Conservation (phyloP, 495 filamentous ascomycete genomes). For the Xylaria acuta region DNA sequence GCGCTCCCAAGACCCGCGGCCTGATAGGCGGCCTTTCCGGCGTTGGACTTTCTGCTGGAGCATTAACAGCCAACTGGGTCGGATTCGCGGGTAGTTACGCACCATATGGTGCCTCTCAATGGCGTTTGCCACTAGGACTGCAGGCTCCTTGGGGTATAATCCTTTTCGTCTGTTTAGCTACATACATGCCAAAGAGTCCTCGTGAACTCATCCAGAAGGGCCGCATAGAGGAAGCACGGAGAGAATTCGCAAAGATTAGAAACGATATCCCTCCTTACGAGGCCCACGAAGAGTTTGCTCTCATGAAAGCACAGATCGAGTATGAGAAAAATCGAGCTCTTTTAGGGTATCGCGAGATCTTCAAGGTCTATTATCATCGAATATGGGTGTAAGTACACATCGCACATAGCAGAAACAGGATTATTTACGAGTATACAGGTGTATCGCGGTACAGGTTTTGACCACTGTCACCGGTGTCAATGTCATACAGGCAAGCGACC, state of each 20-base stretch:
- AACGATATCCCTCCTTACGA: constrained; percentile 56
- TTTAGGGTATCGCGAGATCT: constrained; percentile 59
- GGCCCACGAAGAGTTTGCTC: constrained; percentile 59
- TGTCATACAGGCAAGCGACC: constrained; percentile 18
- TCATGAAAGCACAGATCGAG: constrained; percentile 65
- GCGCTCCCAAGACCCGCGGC: constrained; percentile 58
- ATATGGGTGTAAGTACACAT: constrained; percentile 47
- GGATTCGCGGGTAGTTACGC: constrained; percentile 64
- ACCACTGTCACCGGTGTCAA: constrained; percentile 64
- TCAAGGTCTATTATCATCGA: constrained; percentile 57
- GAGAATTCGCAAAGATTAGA: constrained; percentile 57
- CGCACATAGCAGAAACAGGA: not conserved
- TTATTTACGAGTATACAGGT: constrained; percentile 25
- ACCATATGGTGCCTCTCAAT: constrained; percentile 60
- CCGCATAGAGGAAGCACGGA: constrained; percentile 56
- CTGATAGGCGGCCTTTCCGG: constrained; percentile 66
- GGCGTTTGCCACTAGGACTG: constrained; percentile 63
- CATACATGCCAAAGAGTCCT: constrained; percentile 66
- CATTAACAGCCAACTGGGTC: constrained; percentile 65
- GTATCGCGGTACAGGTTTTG: constrained; percentile 65
- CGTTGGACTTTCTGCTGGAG: constrained; percentile 64
- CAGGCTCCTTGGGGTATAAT: constrained; percentile 67
- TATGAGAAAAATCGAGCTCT: constrained; percentile 66
- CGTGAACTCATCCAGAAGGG: constrained; percentile 62
- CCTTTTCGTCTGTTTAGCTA: constrained; percentile 60